A percentile compares a stretch with the other conserved stretches of the same genome.
Evolutionary conservation across 371 early-diverging fungal species (phyloP).

Genomic region (Mucor irregularis): DNA sequence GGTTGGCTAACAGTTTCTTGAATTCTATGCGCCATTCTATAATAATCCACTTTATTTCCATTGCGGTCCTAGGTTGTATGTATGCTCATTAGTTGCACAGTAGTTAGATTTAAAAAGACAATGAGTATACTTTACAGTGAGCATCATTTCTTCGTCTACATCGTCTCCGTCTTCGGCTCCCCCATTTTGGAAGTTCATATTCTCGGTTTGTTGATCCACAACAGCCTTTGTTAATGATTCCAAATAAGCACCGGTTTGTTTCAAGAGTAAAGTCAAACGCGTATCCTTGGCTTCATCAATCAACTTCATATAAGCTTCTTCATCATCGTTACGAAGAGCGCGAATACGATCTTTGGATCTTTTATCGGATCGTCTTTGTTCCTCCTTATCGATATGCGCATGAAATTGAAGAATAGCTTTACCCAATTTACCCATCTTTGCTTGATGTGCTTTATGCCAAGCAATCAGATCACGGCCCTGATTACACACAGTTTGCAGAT

Average conservation of each 20-base stretch:
- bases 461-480: conserved; percentile 75
- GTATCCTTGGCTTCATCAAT: conserved; percentile 94
- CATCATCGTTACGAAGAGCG: conserved; percentile 92
- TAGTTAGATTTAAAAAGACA: neutral
- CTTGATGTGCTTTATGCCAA: conserved; percentile 73
- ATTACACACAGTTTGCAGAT: conserved; percentile 67
- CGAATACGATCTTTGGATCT: conserved; percentile 90
- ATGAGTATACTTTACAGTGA: conserved; percentile 21
- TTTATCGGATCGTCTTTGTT: conserved; percentile 80
- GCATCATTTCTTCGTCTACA: conserved; percentile 53
- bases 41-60: conserved; percentile 77
- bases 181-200: conserved; percentile 42
- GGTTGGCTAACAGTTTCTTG: conserved; percentile 84
- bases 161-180: conserved; percentile 51
- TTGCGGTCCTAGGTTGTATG: conserved; percentile 41
- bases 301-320: conserved; percentile 92
- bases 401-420: conserved; percentile 78
- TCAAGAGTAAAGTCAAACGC: conserved; percentile 84
- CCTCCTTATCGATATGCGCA: conserved; percentile 83
- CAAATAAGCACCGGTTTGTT: conserved; percentile 88
- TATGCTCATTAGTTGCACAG: no score
- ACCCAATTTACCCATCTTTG: conserved; percentile 73
- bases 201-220: conserved; percentile 71
- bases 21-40: conserved; percentile 81
- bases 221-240: conserved; percentile 79